These are phyloP conservation scores for Acer negundo DNA, from an alignment of 345 rosid species.

Conservation along the genomic window DNA sequence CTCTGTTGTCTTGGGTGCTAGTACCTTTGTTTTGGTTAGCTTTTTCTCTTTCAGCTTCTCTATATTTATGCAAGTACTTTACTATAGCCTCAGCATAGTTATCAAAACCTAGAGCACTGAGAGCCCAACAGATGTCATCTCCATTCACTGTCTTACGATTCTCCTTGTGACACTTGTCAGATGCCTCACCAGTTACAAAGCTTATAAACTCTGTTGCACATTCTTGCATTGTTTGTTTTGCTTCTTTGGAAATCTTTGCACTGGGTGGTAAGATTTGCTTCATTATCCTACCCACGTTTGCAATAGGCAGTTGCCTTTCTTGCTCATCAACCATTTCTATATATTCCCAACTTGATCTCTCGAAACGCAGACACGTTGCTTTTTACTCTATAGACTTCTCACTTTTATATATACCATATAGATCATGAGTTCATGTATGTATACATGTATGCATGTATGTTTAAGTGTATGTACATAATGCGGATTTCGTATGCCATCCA, in stretches of 20 bases:
- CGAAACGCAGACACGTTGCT: conserved; percentile 25
- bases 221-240: conserved; percentile 79
- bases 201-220: conserved; percentile 87
- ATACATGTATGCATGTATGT: not conserved
- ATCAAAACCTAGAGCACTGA: conserved; percentile 75
- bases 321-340: conserved; percentile 57
- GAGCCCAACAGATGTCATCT: conserved; percentile 86
- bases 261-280: conserved; percentile 69
- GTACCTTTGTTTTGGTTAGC: conserved; percentile 37
- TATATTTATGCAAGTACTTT: conserved; percentile 61
- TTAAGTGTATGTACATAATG: conserved; percentile 3
- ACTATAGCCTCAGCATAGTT: conserved; percentile 63
- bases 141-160: conserved; percentile 87
- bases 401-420: conserved; percentile 21
- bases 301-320: conserved; percentile 70
- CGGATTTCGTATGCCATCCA: conserved; percentile 6
- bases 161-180: conserved; percentile 82
- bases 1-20: conserved; percentile 32
- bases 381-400: conserved; percentile 19
- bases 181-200: conserved; percentile 83
- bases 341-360: conserved; percentile 9
- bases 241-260: conserved; percentile 85
- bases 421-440: conserved; percentile 2
- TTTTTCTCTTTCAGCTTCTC: conserved; percentile 64
- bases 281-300: conserved; percentile 80